These are phyloP conservation scores for Phytophthora kernoviae DNA, from an alignment of 352 stramenopile species.

Conservation along the genomic window DNA sequence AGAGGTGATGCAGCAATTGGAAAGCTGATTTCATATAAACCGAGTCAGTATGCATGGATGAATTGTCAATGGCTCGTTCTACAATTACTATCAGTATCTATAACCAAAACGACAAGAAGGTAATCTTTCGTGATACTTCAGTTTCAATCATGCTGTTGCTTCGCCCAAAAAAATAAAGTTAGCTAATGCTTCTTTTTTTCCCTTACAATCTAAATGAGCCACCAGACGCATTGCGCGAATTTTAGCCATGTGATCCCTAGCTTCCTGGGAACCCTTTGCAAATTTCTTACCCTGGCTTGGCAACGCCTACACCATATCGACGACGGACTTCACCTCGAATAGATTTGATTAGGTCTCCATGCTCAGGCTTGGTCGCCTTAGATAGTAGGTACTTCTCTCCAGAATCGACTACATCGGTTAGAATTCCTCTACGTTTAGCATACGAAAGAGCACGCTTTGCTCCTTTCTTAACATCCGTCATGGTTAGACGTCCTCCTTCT, in stretches of 20 bases:
- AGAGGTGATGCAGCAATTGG: slow-evolving; percentile 40
- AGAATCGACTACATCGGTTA: slow-evolving; percentile 1
- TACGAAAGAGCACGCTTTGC: slow-evolving; percentile 11
- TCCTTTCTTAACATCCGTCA: slow-evolving; percentile 11
- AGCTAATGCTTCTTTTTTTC: no score
- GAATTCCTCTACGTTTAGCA: slow-evolving; percentile 16
- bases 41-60: slow-evolving; percentile 13
- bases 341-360: not conserved
- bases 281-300: no score
- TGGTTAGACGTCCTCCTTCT: slow-evolving; percentile 3
- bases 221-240: not conserved
- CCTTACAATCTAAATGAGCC: no score
- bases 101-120: slow-evolving; percentile 7
- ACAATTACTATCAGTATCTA: slow-evolving; percentile 3
- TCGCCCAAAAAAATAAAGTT: not conserved
- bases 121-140: slow-evolving; percentile 1
- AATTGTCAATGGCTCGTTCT: not conserved
- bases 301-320: not conserved
- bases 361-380: not conserved
- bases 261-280: not conserved
- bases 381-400: not conserved
- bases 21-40: no score
- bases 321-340: not conserved
- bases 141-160: slow-evolving; percentile 13
- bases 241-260: not conserved